Base-by-base conservation (phyloP, 805 yeast species). In the Metschnikowia cubensis region DNA sequence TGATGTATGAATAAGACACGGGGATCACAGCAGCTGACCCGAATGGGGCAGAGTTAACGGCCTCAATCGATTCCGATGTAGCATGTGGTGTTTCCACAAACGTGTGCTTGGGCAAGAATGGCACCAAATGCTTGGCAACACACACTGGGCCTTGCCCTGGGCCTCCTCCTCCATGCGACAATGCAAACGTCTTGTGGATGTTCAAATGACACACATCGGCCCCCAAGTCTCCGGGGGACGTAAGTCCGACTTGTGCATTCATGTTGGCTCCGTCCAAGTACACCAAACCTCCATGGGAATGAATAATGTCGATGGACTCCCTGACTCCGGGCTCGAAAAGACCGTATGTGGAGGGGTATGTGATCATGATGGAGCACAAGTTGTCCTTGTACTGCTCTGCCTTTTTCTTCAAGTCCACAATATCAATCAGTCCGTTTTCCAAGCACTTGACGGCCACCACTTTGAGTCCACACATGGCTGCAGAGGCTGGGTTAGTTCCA, bases 91-190 rank as follows among this genome's bases (percentile, higher is more conserved):
- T 79, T 22, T 69, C 59, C 14, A 81, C 75, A 37, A 87, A 74
- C 20, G 80, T 78, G 69, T 94, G 97, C 13, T 76, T 74, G 42
- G 99, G 99, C 60, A 94, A 77, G 70, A 81, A 90, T 48, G 89
- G 88, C 40, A 77, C 79, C 60, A 94, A 75, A 68, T 89, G 96
- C 45, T 77, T 72, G 58, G 84, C 85, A 50, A 92, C 98, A 77
- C 98, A 89, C 56, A 94, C 94, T 46, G 98, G 98, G 17, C 97
- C 99, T 62, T 90, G 96, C 65, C 98, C 99, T 38, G 99, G 99
- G 39, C 99, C 99, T 66, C 99, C 99, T 65, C 99, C 99, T 64
- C 99, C 99, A 64, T 94, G 99, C 49, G 97, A 95, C 63, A 94
- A 89, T 42, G 97, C 90, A 76, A 94, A 94, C 0, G 99, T 94